phyloP scores from a whole-genome alignment of 2,329 filamentous ascomycete genomes.

The Fusarium falciforme region DNA sequence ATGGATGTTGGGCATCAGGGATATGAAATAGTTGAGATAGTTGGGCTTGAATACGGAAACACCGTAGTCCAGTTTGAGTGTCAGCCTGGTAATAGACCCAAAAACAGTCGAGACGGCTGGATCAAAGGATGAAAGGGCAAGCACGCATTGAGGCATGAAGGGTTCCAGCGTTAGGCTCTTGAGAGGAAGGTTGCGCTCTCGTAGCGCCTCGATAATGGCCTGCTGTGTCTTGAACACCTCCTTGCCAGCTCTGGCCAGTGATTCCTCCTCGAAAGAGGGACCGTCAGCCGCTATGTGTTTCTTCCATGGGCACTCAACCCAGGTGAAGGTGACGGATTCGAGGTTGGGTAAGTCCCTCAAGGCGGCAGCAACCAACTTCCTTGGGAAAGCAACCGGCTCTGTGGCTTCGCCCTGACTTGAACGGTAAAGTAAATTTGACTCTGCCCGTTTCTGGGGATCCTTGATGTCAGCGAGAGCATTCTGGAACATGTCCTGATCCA shows the following conservation, averaged over 20 bases:
- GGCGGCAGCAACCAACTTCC: slow-evolving; percentile 23
- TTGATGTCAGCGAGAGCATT: neutral
- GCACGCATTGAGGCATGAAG: slow-evolving; percentile 14
- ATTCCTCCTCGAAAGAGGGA: slow-evolving; percentile 27
- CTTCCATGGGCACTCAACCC: slow-evolving; percentile 38
- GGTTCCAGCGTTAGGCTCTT: slow-evolving; percentile 36
- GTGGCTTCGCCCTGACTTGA: slow-evolving; percentile 11
- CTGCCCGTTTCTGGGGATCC: neutral
- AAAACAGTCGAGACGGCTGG: slow-evolving; percentile 11
- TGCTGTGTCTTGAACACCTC: slow-evolving; percentile 33
- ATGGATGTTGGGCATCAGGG: slow-evolving; percentile 32
- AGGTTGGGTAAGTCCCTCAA: slow-evolving; percentile 34
- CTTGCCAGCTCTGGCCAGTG: slow-evolving; percentile 25
- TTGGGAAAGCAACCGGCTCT: slow-evolving; percentile 6
- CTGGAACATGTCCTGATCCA: slow-evolving; percentile 15
- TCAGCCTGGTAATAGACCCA: slow-evolving; percentile 23
- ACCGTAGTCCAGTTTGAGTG: slow-evolving; percentile 12
- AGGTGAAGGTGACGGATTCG: slow-evolving; percentile 37
- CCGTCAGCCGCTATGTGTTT: slow-evolving; percentile 1
- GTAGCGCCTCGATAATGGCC: slow-evolving; percentile 31
- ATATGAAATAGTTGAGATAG: slow-evolving; percentile 34
- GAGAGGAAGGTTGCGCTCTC: slow-evolving; percentile 21
- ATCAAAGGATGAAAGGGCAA: slow-evolving; percentile 13
- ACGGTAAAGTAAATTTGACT: slow-evolving; percentile 16
- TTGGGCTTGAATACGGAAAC: slow-evolving; percentile 20